Evolutionary conservation across 2,329 filamentous ascomycete species (phyloP).

Genomic region (Parastagonospora avenae): DNA sequence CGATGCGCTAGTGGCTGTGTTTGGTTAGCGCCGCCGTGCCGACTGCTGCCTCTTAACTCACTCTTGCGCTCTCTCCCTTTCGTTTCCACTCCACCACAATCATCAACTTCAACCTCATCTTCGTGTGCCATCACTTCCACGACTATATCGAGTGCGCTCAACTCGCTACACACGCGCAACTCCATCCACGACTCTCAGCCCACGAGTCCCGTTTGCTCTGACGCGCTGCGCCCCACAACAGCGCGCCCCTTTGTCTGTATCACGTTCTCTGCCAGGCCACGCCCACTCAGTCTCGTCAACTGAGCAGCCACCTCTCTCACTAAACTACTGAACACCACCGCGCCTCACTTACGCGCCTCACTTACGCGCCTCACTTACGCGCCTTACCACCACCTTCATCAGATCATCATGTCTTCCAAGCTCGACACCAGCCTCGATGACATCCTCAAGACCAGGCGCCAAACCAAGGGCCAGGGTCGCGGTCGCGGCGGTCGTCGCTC

Average conservation of each 20-base stretch:
- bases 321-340: conserved; percentile 15
- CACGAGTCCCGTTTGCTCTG: conserved; percentile 16
- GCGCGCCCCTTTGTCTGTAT: conserved; percentile 22
- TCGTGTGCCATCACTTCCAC: conserved; percentile 9
- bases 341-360: conserved; percentile 19
- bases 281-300: conserved; percentile 15
- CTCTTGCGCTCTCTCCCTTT: background rate
- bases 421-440: conserved; percentile 97
- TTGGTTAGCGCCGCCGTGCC: background rate
- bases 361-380: conserved; percentile 18
- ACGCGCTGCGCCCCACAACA: conserved; percentile 25
- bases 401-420: conserved; percentile 64
- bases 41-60: conserved; percentile 3
- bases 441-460: conserved; percentile 80
- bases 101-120: conserved; percentile 1
- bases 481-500: conserved; percentile 54
- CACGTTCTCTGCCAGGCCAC: background rate
- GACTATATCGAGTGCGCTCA: conserved; percentile 12
- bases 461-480: conserved; percentile 55
- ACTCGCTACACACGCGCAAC: conserved; percentile 19
- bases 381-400: conserved; percentile 16
- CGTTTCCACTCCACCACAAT: background rate
- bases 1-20: conserved; percentile 1
- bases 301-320: conserved; percentile 11
- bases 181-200: conserved; percentile 9